These are phyloP conservation scores for Adansonia rubrostipa DNA, from an alignment of 441 rosid species.

Conservation along the genomic window DNA sequence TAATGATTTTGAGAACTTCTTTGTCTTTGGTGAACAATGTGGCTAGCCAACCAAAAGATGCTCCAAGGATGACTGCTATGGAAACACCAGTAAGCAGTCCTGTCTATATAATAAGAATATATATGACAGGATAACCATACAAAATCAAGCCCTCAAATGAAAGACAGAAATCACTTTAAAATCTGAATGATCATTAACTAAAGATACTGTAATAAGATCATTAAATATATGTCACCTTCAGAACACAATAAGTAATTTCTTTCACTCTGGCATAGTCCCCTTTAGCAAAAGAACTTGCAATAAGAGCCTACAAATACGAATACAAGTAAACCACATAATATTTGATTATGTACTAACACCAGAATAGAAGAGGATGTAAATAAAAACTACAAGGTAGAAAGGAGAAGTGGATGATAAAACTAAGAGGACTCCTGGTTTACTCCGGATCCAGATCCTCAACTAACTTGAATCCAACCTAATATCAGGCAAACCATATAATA, in stretches of 20 bases:
- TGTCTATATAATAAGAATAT: constrained; percentile 32
- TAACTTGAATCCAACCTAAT: no score
- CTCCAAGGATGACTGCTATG: constrained; percentile 43
- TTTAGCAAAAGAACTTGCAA: constrained; percentile 55
- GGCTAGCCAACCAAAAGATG: constrained; percentile 46
- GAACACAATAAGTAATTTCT: constrained; percentile 45
- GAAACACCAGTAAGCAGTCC: constrained; percentile 51
- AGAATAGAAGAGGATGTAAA: not conserved
- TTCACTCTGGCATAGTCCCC: constrained; percentile 49
- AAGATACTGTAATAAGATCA: not conserved
- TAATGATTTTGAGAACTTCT: constrained; percentile 44
- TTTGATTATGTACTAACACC: not conserved
- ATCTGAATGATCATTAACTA: not conserved
- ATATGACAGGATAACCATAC: not conserved
- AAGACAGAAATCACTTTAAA: not conserved
- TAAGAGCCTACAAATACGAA: constrained; percentile 44
- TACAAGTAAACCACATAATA: not conserved
- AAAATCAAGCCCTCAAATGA: not conserved
- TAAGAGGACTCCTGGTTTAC: no score
- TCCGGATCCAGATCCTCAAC: no score
- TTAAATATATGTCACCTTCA: constrained; percentile 44
- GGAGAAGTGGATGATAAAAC: constrained; percentile 3
- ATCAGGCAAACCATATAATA: no score
- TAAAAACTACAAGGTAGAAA: not conserved
- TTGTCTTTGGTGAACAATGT: constrained; percentile 50